These are phyloP conservation scores for Calonectria fujianensis DNA, from an alignment of 2,329 filamentous ascomycete species.

Conservation along the genomic window DNA sequence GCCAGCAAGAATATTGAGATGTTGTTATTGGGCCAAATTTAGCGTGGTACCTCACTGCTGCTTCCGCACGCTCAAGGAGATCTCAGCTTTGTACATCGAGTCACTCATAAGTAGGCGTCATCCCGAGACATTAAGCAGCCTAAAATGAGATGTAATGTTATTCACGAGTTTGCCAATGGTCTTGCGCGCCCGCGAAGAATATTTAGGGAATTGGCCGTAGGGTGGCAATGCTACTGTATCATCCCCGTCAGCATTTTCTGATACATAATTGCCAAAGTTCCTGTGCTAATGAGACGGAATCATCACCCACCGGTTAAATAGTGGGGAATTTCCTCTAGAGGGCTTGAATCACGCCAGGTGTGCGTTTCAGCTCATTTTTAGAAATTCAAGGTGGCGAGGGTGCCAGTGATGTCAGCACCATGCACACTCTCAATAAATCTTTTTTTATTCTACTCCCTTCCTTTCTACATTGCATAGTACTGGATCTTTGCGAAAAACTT, in stretches of 20 bases:
- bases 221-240: neutral
- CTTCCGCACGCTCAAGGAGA: neutral
- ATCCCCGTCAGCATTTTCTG: neutral
- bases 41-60: too few species aligned
- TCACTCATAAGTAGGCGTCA: neutral
- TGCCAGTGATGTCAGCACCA: neutral
- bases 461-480: neutral
- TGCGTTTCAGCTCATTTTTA: neutral
- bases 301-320: neutral
- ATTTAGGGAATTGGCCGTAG: neutral
- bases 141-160: neutral
- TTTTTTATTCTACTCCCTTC: neutral
- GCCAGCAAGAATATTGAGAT: too few species aligned
- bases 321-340: neutral
- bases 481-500: neutral
- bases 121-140: neutral
- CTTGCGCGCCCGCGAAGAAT: neutral
- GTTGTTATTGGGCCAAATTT: too few species aligned
- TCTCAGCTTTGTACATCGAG: neutral
- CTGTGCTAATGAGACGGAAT: neutral
- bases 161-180: neutral
- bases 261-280: neutral
- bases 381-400: neutral
- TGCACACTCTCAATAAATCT: neutral
- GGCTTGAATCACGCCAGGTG: neutral